A percentile compares a stretch with the other conserved stretches of the same genome.
These are phyloP conservation scores for Aspergillus hancockii DNA, from an alignment of 495 filamentous ascomycete genomes.

Conservation along the genomic window DNA sequence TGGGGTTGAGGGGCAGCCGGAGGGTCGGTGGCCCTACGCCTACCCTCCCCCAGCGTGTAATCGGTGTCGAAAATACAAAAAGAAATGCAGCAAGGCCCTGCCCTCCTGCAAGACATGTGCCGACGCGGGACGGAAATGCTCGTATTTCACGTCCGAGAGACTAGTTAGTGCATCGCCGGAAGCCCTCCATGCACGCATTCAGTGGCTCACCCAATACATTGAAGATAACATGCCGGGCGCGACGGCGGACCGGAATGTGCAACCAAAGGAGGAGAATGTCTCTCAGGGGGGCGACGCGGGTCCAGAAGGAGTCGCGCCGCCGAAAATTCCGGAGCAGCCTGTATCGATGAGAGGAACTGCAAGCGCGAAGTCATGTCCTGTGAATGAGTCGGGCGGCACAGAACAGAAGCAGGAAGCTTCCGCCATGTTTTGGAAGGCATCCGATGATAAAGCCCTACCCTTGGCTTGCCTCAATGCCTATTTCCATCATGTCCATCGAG, in stretches of 20 bases:
- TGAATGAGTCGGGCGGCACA: too few relatives aligned
- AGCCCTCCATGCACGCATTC: background rate
- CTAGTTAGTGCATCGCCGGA: background rate
- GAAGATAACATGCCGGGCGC: background rate
- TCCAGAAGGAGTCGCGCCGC: background rate
- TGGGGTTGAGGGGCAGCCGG: too few relatives aligned
- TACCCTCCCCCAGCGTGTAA: background rate
- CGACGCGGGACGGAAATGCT: constrained; percentile 6
- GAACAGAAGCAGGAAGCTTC: too few relatives aligned
- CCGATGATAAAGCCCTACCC: background rate
- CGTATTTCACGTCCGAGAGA: background rate
- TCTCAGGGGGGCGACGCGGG: background rate
- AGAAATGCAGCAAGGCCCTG: constrained; percentile 2
- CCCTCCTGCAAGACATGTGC: background rate
- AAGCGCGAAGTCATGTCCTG: too few relatives aligned
- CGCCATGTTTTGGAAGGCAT: too few relatives aligned
- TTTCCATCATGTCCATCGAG: constrained; percentile 10
- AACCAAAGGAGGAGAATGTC: background rate
- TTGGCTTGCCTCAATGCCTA: background rate
- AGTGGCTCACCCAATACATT: constrained; percentile 1
- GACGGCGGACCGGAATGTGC: background rate
- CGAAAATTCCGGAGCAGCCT: background rate
- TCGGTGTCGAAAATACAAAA: constrained; percentile 4
- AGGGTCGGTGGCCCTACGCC: background rate
- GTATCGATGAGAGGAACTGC: too few relatives aligned